A percentile compares a stretch with the other conserved stretches of the same genome.
These are phyloP conservation scores for Colletotrichum cordylinicola DNA, from an alignment of 2,329 filamentous ascomycete genomes.

Conservation along the genomic window DNA sequence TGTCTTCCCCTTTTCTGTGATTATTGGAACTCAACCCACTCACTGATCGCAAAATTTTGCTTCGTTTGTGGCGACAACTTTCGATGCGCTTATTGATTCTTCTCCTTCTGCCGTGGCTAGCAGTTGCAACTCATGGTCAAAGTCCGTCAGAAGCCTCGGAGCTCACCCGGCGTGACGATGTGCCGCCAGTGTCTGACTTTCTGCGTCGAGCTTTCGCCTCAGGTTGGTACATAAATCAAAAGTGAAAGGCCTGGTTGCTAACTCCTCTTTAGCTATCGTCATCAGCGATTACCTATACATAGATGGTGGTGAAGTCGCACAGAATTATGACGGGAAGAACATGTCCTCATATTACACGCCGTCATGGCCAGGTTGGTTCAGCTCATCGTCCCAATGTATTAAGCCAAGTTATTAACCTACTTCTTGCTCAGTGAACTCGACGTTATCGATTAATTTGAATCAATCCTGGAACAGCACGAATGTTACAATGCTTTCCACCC, in stretches of 20 bases:
- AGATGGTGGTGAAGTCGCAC: constrained; percentile 36
- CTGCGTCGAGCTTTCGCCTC: not conserved
- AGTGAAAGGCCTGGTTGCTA: no score
- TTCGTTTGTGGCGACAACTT: rapidly evolving
- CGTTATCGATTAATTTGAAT: constrained; percentile 37
- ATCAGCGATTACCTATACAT: constrained; percentile 42
- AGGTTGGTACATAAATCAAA: not conserved
- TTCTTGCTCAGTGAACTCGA: constrained; percentile 31
- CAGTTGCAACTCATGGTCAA: not conserved
- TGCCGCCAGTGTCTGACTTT: not conserved
- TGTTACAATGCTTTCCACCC: constrained; percentile 32
- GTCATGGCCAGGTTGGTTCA: not conserved
- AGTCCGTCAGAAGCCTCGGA: not conserved
- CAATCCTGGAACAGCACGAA: constrained; percentile 39
- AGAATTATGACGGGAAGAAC: constrained; percentile 32
- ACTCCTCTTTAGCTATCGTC: constrained; percentile 27
- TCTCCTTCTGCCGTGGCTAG: not conserved
- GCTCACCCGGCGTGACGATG: not conserved
- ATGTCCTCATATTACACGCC: not conserved
- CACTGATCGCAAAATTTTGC: rapidly evolving
- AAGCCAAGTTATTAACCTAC: not conserved
- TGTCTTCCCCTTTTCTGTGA: rapidly evolving
- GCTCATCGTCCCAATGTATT: not conserved
- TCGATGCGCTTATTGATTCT: not conserved
- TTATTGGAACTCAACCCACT: rapidly evolving